phyloP scores from a whole-genome alignment of 768 basidiomycete species.

The Tephrocybe sp. region DNA sequence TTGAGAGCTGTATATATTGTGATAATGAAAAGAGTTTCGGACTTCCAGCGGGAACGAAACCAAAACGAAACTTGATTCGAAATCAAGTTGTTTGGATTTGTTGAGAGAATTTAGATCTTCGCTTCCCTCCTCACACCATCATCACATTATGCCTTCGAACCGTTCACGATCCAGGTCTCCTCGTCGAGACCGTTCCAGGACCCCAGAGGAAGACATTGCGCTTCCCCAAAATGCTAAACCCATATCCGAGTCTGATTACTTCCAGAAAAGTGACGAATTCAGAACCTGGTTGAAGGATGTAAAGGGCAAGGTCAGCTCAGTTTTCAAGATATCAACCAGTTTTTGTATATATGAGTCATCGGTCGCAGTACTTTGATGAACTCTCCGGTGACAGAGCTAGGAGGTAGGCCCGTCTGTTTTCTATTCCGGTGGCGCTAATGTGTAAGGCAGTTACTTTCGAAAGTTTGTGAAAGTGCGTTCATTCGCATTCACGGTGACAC shows the following conservation, averaged over 20 bases:
- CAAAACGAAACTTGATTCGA: too few species aligned
- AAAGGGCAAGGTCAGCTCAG: constrained; percentile 44
- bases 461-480: constrained; percentile 81
- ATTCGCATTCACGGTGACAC: too few species aligned
- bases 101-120: neutral
- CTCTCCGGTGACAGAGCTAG: constrained; percentile 80
- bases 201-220: constrained; percentile 36
- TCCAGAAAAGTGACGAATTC: constrained; percentile 86
- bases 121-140: neutral
- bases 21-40: too few species aligned
- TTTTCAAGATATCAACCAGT: neutral
- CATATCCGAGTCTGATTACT: constrained; percentile 86
- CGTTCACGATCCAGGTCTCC: constrained; percentile 34
- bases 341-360: too few species aligned
- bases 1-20: too few species aligned
- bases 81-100: neutral
- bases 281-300: constrained; percentile 81
- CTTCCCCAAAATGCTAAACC: constrained; percentile 59
- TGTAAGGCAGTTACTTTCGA: constrained; percentile 71
- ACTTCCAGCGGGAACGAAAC: too few species aligned
- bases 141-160: constrained; percentile 32
- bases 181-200: constrained; percentile 29
- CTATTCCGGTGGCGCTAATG: constrained; percentile 28
- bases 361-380: constrained; percentile 90
- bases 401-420: constrained; percentile 44